Evolutionary conservation across 208 protist species (phyloP), one percentile per base, ranked within the genome.

Genomic region (Trypanosoma rangeli): DNA sequence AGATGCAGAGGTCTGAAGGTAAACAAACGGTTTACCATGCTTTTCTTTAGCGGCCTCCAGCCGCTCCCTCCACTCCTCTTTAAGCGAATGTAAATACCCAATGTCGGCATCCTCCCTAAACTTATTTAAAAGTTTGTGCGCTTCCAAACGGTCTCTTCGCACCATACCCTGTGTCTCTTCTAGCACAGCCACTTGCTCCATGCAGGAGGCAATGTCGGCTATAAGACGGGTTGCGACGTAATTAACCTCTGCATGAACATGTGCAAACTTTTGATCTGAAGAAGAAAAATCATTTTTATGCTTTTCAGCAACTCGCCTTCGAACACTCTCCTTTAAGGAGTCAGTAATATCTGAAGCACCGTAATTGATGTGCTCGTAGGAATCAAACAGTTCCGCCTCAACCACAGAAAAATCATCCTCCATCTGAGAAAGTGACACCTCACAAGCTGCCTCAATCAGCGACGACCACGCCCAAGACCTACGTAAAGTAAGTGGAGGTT

Each of bases 31-130:
- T 20, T 74, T 82, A 18, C 75, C 72, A 49, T 68, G 33, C 35
- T 48, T 42, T 62, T 49, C 28, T 56, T 89, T 89, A 44, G 74
- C 64, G 26, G 69, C 76, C 56, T 87, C 74, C 50, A 90, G 63
- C 56, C 69, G 48, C 39, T 50, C 49, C 42, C 59, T 55, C 69
- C 83, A 90, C 52, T 74, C 64, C 26, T 87, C 81, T 50, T 73
- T 67, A 54, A 87, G 49, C 35, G 22, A 13, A 50, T 90, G 81
- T 39, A 90, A 73, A 62, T 75, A 68, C 33, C 44, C 61, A 26
- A 90, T 61, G 39, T 90, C 77, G 22, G 82, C 85, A 55, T 87
- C 82, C 33, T 80, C 73, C 24, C 73, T 64, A 64, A 90, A 90
- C 10, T 67, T 71, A 10, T 70, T 55, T 33, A 86, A 49, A 58